Base-by-base conservation (phyloP, 2,329 filamentous ascomycete species). In the Penicillium sp. region DNA sequence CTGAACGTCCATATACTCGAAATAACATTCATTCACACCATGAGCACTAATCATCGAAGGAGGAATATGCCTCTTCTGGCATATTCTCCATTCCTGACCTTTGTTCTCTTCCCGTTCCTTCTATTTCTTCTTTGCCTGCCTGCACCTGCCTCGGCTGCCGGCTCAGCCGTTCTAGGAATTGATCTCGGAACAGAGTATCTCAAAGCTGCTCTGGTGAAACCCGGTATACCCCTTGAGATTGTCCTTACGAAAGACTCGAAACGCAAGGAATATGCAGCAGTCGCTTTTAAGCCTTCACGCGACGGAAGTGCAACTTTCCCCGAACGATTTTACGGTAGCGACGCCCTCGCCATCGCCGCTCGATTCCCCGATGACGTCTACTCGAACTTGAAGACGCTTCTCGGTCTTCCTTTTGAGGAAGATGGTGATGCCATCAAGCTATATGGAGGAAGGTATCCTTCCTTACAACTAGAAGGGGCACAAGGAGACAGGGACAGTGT, bases 221-320 rank as follows among this genome's bases (percentile, higher is more conserved):
- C 94, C 2, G 94, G 94, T 60, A 93, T 96, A 52, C 94, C 94
- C 11, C 90, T 99, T 70, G 94, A 99, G 64, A 97, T 99, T 63
- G 93, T 99, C 72, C 83, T 97, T 56, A 97, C 92, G 28, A 99
- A 97, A 73, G 94, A 99, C 77, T 97, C 94, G 28, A 90, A 96
- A 74, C 88, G 94, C 69, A 99, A 99, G 80, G 94, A 99, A 73
- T 84, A 83, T 23, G 90, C 92, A 1, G 92, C 91, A 43, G 86
- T 99, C 64, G 89, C 91, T 45, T 97, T 99, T 79, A 97, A 99
- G 77, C 91, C 92, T 38, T 81, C 84, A n/a, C 83, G 83, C 65
- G 79, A 84, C 58, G 82, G 83, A 66, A 79, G 79, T 63, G 86
- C 83, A 53, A 75, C 79, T 18, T 97, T 88, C 71, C 94, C 94